phyloP scores from a whole-genome alignment of 1,284 basidiomycete genomes.

The Ceraceosorus guamensis region DNA sequence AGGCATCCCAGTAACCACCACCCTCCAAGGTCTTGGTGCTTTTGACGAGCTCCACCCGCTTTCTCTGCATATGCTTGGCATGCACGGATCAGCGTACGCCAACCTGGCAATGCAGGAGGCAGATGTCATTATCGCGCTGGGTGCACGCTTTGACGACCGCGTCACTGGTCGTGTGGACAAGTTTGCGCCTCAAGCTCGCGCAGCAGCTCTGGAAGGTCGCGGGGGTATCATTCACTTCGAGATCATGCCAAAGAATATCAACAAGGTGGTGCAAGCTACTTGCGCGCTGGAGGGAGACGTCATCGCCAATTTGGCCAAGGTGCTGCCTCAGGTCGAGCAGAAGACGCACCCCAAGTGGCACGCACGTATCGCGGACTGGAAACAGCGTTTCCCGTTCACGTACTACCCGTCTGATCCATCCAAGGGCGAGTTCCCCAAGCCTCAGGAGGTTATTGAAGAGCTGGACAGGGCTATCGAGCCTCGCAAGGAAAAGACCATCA shows the following conservation, averaged over 20 bases:
- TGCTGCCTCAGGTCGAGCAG: constrained; percentile 61
- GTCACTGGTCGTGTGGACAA: constrained; percentile 83
- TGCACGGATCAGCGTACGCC: constrained; percentile 96
- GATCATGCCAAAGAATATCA: constrained; percentile 96
- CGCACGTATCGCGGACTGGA: constrained; percentile 68
- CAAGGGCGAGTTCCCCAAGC: constrained; percentile 70
- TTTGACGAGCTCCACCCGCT: constrained; percentile 80
- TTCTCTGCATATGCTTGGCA: constrained; percentile 94
- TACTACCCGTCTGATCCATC: constrained; percentile 62
- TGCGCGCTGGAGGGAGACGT: constrained; percentile 93
- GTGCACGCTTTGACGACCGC: constrained; percentile 93
- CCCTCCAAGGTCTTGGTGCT: constrained; percentile 86
- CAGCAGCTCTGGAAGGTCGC: constrained; percentile 73
- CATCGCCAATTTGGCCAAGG: constrained; percentile 67
- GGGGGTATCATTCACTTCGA: constrained; percentile 99
- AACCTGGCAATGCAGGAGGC: constrained; percentile 96
- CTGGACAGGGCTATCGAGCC: constrained; percentile 61
- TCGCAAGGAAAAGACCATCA: constrained; percentile 77
- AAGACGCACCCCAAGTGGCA: constrained; percentile 61
- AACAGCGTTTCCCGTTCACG: constrained; percentile 81
- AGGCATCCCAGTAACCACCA: constrained; percentile 94
- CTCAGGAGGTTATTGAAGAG: constrained; percentile 92
- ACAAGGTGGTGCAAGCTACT: constrained; percentile 93
- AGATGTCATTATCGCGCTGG: constrained; percentile 93
- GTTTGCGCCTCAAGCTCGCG: constrained; percentile 84